Percentiles rank a stretch among this genome's conserved stretches.
Conservation (phyloP, 169 alveolate species). For the Babesia gibsoni region DNA sequence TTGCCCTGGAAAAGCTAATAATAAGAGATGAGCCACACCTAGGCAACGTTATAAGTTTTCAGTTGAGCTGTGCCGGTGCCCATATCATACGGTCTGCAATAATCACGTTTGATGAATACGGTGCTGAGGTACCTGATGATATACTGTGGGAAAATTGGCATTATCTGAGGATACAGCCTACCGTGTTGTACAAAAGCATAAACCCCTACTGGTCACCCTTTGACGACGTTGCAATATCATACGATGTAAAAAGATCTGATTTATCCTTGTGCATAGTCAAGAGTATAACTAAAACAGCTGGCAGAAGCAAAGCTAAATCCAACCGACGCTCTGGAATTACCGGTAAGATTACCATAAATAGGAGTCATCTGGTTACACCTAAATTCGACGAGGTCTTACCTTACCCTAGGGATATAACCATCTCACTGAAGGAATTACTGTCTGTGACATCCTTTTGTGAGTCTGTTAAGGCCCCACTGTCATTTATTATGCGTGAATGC, state of each 20-base stretch:
- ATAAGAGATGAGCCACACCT: constrained; percentile 35
- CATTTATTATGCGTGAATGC: constrained; percentile 30
- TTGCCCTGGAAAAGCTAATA: constrained; percentile 47
- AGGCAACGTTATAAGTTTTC: constrained; percentile 24
- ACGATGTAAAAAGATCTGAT: constrained; percentile 23
- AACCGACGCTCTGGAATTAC: constrained; percentile 25
- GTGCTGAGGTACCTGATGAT: constrained; percentile 46
- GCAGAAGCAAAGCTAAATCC: constrained; percentile 8
- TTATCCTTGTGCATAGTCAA: constrained; percentile 34
- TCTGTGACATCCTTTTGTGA: constrained; percentile 55
- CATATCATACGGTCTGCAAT: constrained; percentile 53
- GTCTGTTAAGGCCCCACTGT: constrained; percentile 49
- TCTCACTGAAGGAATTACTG: constrained; percentile 47
- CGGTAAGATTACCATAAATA: constrained; percentile 49
- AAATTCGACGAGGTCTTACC: constrained; percentile 30
- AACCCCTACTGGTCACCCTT: constrained; percentile 61
- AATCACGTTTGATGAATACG: constrained; percentile 21
- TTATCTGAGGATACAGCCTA: constrained; percentile 50
- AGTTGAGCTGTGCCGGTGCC: constrained; percentile 35
- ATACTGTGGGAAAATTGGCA: constrained; percentile 53
- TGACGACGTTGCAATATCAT: constrained; percentile 44
- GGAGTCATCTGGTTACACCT: constrained; percentile 32
- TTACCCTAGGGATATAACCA: constrained; percentile 32
- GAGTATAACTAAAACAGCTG: neutral
- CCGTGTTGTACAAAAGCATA: constrained; percentile 45